Evolutionary conservation across 2,329 filamentous ascomycete species (phyloP), one percentile per base, ranked within the genome.

Genomic region (Sporothrix inflata): DNA sequence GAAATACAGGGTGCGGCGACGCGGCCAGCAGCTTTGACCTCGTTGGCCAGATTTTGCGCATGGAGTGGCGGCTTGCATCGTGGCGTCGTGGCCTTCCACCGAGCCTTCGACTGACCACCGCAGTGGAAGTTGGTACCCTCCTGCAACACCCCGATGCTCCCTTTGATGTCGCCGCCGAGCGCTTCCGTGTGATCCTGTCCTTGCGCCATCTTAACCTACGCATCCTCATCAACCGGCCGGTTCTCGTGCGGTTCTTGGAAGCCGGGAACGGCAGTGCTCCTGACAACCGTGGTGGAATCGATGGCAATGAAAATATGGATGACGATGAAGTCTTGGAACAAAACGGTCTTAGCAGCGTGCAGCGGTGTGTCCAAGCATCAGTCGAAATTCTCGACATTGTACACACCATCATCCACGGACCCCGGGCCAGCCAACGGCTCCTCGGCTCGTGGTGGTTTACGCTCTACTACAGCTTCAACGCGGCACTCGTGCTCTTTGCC

Each of bases 381-480:
- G 8, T 53, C 7, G 49, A 53, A 1, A 53, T 53, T 24, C 16
- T 53, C 49, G 16, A n/a, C 49, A 53, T 53, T n/a, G 49, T 53
- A 12, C 19, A 53, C 49, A n/a, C n/a, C 19, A 24, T 53, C n/a
- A 9, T 53, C n/a, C 49, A 53, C 49, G 16, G 49, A 19, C 49
- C 49, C 2, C 14, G 7, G 4, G 49, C 16, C 19, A 53, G 16
- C 19, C 49, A 24, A 19, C 16, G 49, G n/a, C 19, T 53, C 12
- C 49, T 53, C 19, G 49, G 49, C 49, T 53, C 49, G 16, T 53
- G 49, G 49, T 53, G 49, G 49, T 53, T 53, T 8, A 53, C 49
- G 7, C 49, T 53, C 49, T 53, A 53, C 49, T 53, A 53, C 49
- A 53, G 49, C 49, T 53, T 53, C 49, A 53, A 24, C n/a, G 49